Base-by-base conservation (phyloP, 2,329 filamentous ascomycete species). In the Macroventuria anomochaeta region DNA sequence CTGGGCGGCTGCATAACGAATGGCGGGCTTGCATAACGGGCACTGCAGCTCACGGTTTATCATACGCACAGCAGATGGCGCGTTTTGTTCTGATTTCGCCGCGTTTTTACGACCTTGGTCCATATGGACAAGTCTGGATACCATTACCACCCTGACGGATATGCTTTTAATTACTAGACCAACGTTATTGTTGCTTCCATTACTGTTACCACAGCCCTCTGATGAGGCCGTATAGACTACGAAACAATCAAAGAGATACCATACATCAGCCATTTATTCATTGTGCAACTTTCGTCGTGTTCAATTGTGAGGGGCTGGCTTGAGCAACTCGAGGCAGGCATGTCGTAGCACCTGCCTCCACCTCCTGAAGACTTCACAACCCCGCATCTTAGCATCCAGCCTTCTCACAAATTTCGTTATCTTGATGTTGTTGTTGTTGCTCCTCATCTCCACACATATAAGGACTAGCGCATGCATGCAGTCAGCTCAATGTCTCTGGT, bases 121-220 rank as follows among this genome's bases (percentile, higher is more conserved):
- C 28, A 20, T 28, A 46, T 21, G 39, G 39, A 43, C 42, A 43
- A 26, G 39, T 36, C 44, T 38, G 44, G 44, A 40, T 37, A 37
- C 13, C 8, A 44, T 44, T 49, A n/a, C 12, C 34, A 31, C 23
- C 39, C 44, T 26, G 51, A 54, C 34, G 28, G 21, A 34, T 54
- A 54, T 48, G 51, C 28, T 54, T 54, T 54, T 54, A 54, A 54
- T 54, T 31, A 42, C 40, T 54, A 54, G 51, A 54, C 33, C 25
- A 44, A 54, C 26, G 44, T 47, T 53, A 43, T 34, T 46, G 36
- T 54, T 54, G 51, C 46, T 54, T 54, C 15, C 29, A 54, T 49
- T 44, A 34, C 8, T 43, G 32, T 36, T 49, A 34, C 23, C 29
- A 23, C 34, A 44, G 34, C 23, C 39, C 38, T 54, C 29, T 31